These are phyloP conservation scores for Suhomyces bokatorum DNA, from an alignment of 1,139 yeast species.

Conservation along the genomic window DNA sequence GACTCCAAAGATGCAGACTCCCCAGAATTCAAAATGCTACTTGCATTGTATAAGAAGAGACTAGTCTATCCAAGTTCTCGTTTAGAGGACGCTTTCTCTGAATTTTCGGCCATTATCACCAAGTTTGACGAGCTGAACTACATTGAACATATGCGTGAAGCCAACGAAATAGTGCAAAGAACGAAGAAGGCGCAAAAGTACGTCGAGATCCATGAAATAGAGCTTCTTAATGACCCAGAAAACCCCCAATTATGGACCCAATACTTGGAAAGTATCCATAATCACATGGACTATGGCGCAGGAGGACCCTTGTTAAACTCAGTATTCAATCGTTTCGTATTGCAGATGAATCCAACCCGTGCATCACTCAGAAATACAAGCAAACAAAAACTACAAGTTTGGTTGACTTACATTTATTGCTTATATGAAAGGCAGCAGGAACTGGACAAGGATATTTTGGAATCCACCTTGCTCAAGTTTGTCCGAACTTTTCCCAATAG, in stretches of 20 bases:
- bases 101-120: constrained; percentile 47
- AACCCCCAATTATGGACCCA: constrained; percentile 30
- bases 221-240: constrained; percentile 19
- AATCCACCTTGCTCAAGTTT: constrained; percentile 20
- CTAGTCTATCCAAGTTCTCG: constrained; percentile 44
- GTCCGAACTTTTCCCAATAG: constrained; percentile 25
- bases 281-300: constrained; percentile 16
- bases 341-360: constrained; percentile 6
- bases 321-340: constrained; percentile 10
- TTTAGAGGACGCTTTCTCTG: constrained; percentile 43
- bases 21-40: constrained; percentile 20
- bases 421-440: constrained; percentile 19
- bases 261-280: constrained; percentile 31
- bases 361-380: background rate
- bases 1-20: constrained; percentile 15
- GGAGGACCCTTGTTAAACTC: constrained; percentile 9
- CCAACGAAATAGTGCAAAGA: constrained; percentile 34
- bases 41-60: constrained; percentile 33
- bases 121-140: constrained; percentile 30
- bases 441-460: constrained; percentile 12
- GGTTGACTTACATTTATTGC: constrained; percentile 32
- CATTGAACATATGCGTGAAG: constrained; percentile 38
- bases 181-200: constrained; percentile 31
- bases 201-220: constrained; percentile 29
- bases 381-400: constrained; percentile 25